These are phyloP conservation scores for Ceraceosorus guamensis DNA, from an alignment of 1,284 basidiomycete genomes.

Conservation along the genomic window DNA sequence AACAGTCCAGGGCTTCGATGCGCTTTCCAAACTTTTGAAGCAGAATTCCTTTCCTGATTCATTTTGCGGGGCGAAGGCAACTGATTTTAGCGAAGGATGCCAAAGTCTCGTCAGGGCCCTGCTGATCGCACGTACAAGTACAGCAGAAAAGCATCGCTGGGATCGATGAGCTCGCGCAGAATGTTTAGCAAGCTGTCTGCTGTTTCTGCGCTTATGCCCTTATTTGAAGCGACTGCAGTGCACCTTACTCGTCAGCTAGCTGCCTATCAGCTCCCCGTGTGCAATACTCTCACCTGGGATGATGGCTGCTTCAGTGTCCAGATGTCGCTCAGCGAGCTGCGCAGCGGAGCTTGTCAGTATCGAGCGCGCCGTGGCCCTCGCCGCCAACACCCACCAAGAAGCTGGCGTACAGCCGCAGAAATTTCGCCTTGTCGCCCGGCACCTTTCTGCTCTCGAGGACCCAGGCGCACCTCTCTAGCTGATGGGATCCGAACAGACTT, in stretches of 20 bases:
- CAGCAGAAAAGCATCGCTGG: constrained; percentile 33
- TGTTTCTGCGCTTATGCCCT: constrained; percentile 2
- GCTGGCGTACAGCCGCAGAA: constrained; percentile 70
- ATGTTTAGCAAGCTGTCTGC: constrained; percentile 25
- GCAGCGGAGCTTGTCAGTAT: not conserved
- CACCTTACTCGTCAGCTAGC: constrained; percentile 27
- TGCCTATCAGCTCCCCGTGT: constrained; percentile 12
- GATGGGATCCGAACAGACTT: constrained; percentile 68
- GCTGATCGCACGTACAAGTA: constrained; percentile 20
- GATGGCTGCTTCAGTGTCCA: not conserved
- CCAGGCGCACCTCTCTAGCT: constrained; percentile 67
- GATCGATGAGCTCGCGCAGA: constrained; percentile 34
- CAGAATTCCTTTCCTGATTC: constrained; percentile 32
- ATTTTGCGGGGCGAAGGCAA: no score
- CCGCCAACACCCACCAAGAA: constrained; percentile 63
- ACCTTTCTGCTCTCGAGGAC: constrained; percentile 19
- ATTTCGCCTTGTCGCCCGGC: constrained; percentile 57
- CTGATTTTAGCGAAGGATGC: no score
- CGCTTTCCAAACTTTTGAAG: constrained; percentile 41
- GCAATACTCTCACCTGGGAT: not conserved
- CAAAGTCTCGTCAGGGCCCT: no score
- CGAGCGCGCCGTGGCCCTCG: no score
- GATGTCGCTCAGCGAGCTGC: not conserved
- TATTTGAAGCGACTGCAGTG: constrained; percentile 13
- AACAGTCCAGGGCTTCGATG: constrained; percentile 71